Conservation (phyloP, 2,329 filamentous ascomycete genomes). For the Penicillium verrucosum region DNA sequence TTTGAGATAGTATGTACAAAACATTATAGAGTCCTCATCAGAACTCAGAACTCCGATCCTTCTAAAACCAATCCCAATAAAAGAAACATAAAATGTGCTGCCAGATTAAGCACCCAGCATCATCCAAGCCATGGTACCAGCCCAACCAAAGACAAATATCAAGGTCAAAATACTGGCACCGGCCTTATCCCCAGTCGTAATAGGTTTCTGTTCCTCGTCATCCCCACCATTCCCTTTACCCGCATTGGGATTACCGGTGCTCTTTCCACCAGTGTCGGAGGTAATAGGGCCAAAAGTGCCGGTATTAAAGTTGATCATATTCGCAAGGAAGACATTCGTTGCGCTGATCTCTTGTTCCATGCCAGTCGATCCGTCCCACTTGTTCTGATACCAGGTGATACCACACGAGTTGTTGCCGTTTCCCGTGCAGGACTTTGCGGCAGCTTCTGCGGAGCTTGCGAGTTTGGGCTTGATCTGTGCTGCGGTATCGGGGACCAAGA, state of each 20-base stretch:
- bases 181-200: constrained; percentile 36
- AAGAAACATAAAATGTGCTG: neutral
- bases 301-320: constrained; percentile 50
- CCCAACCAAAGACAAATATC: constrained; percentile 27
- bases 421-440: constrained; percentile 61
- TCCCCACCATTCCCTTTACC: constrained; percentile 19
- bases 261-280: constrained; percentile 55
- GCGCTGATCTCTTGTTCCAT: constrained; percentile 69
- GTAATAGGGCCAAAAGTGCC: constrained; percentile 46
- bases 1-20: constrained; percentile 1
- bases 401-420: constrained; percentile 60
- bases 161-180: constrained; percentile 41
- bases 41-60: constrained; percentile 3
- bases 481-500: constrained; percentile 60
- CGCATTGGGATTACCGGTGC: constrained; percentile 37
- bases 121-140: constrained; percentile 33
- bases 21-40: neutral
- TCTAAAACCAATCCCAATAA: neutral
- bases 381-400: constrained; percentile 56
- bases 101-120: constrained; percentile 23
- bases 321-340: constrained; percentile 61
- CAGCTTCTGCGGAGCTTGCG: constrained; percentile 55
- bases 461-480: constrained; percentile 58
- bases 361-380: constrained; percentile 56
- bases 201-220: constrained; percentile 7